Base-by-base conservation (phyloP, 345 rosid species). In the Brassica cretica region DNA sequence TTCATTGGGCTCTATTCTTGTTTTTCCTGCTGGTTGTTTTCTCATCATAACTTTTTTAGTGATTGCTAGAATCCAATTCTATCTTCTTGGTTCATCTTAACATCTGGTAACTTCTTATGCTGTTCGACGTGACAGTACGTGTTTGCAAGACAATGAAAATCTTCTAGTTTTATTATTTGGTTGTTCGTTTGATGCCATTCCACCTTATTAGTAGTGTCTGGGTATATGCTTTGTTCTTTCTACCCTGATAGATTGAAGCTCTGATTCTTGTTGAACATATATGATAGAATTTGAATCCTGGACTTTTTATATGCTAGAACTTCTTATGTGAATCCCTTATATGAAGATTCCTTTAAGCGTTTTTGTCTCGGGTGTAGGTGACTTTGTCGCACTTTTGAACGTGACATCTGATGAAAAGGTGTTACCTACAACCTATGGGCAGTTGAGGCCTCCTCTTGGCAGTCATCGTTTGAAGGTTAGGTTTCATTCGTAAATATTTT, bases 381-480 rank as follows among this genome's bases (percentile, higher is more conserved):
- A 90, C 81, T 83, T 95, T 75, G 92, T 91, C 25, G 75, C 70
- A 81, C 88, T 95, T 67, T 79, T 95, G 77, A 85, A 86, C 56
- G 91, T 93, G 19, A 81, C 85, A 25, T 85, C 89, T 72, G 99
- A 95, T 86, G 97, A 93, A 80, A 93, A 88, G 71, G 18, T 91
- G 65, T 85, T 95, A 84, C 96, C 92, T 3, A 95, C 99, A 10
- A 89, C 98, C 5, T 95, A 89, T 75, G 99, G 99, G 67, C 91
- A 90, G 76, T 80, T 95, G 80, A 90, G 86, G 83, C 99, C 99
- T 49, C 99, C 99, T 69, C 92, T 95, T 30, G 97, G 99, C 79
- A 93, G 94, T 82, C 94, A 93, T 80, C 98, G 99, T 21, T 85
- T 95, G 58, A 95, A 91, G 99, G 98, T 95, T 29, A 74, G 83